Evolutionary conservation across 208 protist species (phyloP).

Genomic region (Phytomonas sp.): DNA sequence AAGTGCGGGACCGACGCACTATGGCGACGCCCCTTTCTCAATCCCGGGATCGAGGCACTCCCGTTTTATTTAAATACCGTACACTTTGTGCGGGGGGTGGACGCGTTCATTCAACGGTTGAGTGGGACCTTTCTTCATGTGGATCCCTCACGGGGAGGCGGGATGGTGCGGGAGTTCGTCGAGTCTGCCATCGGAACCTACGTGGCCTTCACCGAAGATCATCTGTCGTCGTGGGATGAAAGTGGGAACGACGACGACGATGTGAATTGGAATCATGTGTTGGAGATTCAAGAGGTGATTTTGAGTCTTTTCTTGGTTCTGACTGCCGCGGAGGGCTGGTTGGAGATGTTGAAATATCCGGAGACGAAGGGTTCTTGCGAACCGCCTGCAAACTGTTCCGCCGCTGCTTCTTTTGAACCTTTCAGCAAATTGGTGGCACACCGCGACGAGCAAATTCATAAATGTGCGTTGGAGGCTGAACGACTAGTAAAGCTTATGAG

Average conservation of each 20-base stretch:
- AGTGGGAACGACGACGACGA: background rate
- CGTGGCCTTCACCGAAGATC: slow-evolving; percentile 12
- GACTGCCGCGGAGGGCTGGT: slow-evolving; percentile 26
- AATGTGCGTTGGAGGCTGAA: background rate
- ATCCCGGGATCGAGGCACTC: background rate
- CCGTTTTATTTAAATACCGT: slow-evolving; percentile 20
- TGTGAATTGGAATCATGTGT: slow-evolving; percentile 14
- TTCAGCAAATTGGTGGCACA: background rate
- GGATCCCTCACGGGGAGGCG: slow-evolving; percentile 1
- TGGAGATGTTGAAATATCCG: slow-evolving; percentile 19
- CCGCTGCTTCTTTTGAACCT: background rate
- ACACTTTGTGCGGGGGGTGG: slow-evolving; percentile 41
- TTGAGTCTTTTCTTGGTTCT: slow-evolving; percentile 18
- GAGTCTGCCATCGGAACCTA: slow-evolving; percentile 16
- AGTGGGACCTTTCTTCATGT: slow-evolving; percentile 22
- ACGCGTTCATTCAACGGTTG: slow-evolving; percentile 45
- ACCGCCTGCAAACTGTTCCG: background rate
- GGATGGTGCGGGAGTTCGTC: slow-evolving; percentile 16
- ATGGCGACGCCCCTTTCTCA: slow-evolving; percentile 47
- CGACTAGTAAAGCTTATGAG: background rate
- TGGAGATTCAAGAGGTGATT: slow-evolving; percentile 16
- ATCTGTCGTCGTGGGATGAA: background rate
- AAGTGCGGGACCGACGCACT: slow-evolving; percentile 22
- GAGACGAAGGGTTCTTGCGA: background rate
- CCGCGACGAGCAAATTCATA: background rate